phyloP scores from a whole-genome alignment of 2,329 filamentous ascomycete genomes.

The Cladosporium sp. region DNA sequence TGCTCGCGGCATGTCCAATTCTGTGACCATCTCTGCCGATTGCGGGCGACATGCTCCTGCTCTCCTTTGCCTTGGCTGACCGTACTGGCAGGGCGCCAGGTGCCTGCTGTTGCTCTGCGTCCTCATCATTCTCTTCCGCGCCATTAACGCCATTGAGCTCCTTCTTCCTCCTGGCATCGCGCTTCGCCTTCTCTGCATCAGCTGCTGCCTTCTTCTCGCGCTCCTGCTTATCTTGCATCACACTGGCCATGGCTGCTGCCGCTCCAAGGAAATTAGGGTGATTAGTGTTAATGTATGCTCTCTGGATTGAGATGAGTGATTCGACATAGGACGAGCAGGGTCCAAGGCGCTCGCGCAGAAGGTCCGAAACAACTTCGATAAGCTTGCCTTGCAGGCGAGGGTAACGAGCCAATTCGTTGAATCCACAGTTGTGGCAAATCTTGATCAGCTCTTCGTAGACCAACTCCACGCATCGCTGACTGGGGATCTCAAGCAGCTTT shows the following conservation, averaged over 20 bases:
- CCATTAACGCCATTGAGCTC: constrained; percentile 76
- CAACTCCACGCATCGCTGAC: constrained; percentile 92
- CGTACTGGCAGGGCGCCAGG: constrained; percentile 52
- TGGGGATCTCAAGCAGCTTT: constrained; percentile 89
- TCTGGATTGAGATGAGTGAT: constrained; percentile 92
- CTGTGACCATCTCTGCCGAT: constrained; percentile 49
- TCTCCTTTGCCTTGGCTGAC: constrained; percentile 45
- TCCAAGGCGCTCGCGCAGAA: constrained; percentile 85
- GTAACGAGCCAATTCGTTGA: constrained; percentile 85
- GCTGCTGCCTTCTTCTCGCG: constrained; percentile 76
- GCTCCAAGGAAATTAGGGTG: constrained; percentile 98
- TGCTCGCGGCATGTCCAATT: constrained; percentile 20
- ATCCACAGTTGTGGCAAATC: constrained; percentile 97
- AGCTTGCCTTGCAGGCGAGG: constrained; percentile 92
- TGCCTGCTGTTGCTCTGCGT: constrained; percentile 50
- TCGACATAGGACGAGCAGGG: constrained; percentile 89
- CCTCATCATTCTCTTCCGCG: constrained; percentile 60
- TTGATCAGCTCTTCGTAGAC: constrained; percentile 99
- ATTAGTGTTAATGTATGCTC: constrained; percentile 98
- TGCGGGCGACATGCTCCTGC: constrained; percentile 78
- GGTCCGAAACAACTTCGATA: constrained; percentile 95
- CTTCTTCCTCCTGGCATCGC: constrained; percentile 76
- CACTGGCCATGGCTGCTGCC: constrained; percentile 93
- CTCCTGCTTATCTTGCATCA: constrained; percentile 92
- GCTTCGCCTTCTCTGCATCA: constrained; percentile 79